These are phyloP conservation scores for Irpex lacteus DNA, from an alignment of 1,284 basidiomycete species.

Conservation along the genomic window DNA sequence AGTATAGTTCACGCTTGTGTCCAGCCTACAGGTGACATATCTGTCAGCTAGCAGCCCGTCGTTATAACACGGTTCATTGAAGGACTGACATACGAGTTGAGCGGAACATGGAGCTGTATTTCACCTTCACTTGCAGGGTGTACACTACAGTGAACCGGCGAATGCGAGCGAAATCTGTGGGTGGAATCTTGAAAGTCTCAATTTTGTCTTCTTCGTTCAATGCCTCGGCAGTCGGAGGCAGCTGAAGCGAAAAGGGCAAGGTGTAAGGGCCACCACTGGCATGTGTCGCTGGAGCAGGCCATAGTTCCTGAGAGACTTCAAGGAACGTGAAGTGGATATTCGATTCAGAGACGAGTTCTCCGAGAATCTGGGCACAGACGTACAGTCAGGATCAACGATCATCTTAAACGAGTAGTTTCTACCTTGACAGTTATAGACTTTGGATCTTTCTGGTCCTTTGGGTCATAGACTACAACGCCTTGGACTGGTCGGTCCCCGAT, in stretches of 20 bases:
- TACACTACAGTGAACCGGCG: neutral
- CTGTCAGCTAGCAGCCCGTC: no score
- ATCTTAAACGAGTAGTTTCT: neutral
- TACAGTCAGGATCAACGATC: neutral
- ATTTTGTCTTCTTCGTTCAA: neutral
- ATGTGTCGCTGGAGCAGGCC: neutral
- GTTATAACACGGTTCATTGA: neutral
- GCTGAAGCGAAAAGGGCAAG: neutral
- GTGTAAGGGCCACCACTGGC: no score
- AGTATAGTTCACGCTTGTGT: neutral
- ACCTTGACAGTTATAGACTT: neutral
- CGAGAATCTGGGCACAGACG: neutral
- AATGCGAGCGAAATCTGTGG: neutral
- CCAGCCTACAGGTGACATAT: neutral
- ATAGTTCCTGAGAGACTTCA: neutral
- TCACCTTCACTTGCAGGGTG: neutral
- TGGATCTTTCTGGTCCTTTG: neutral
- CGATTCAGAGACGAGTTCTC: neutral
- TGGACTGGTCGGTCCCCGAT: neutral
- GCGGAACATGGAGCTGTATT: neutral
- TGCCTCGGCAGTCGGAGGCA: neutral
- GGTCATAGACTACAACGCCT: constrained; percentile 1
- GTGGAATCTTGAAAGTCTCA: neutral
- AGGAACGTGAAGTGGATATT: neutral
- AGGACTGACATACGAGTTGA: neutral